A percentile compares a stretch with the other conserved stretches of the same genome.
Conservation (phyloP, 2,329 filamentous ascomycete species). For the Aspergillus fumigatus region DNA sequence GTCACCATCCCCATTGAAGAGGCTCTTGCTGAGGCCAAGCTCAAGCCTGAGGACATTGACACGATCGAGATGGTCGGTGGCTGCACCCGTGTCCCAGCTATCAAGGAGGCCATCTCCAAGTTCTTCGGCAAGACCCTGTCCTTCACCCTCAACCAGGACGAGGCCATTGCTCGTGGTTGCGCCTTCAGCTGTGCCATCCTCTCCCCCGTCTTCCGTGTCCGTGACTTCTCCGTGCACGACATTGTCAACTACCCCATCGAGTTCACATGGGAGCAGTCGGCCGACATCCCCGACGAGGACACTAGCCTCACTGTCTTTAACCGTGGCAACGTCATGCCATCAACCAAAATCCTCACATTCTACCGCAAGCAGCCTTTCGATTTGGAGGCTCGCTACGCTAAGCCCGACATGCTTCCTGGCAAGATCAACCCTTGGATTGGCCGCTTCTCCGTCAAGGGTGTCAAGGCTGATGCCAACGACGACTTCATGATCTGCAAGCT, state of each 20-base stretch:
- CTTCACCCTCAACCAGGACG: slow-evolving; percentile 97
- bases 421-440: slow-evolving; percentile 94
- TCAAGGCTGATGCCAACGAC: slow-evolving; percentile 86
- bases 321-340: slow-evolving; percentile 93
- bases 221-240: slow-evolving; percentile 96
- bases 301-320: slow-evolving; percentile 96
- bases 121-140: slow-evolving; percentile 93
- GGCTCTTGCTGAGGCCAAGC: slow-evolving; percentile 87
- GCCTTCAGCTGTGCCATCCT: slow-evolving; percentile 97
- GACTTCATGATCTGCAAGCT: slow-evolving; percentile 99
- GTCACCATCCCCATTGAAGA: slow-evolving; percentile 75
- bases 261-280: slow-evolving; percentile 97
- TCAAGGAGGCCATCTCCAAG: slow-evolving; percentile 83
- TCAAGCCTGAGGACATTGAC: slow-evolving; percentile 89
- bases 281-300: slow-evolving; percentile 97
- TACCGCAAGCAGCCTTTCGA: slow-evolving; percentile 98
- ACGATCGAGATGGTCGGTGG: slow-evolving; percentile 89
- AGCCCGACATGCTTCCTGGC: slow-evolving; percentile 79
- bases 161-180: slow-evolving; percentile 91
- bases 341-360: slow-evolving; percentile 98
- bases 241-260: slow-evolving; percentile 98
- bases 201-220: slow-evolving; percentile 95
- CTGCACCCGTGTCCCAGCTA: slow-evolving; percentile 83
- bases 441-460: slow-evolving; percentile 94
- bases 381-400: slow-evolving; percentile 88